Evolutionary conservation across 345 rosid species (phyloP).

Genomic region (Fremontodendron californicum): DNA sequence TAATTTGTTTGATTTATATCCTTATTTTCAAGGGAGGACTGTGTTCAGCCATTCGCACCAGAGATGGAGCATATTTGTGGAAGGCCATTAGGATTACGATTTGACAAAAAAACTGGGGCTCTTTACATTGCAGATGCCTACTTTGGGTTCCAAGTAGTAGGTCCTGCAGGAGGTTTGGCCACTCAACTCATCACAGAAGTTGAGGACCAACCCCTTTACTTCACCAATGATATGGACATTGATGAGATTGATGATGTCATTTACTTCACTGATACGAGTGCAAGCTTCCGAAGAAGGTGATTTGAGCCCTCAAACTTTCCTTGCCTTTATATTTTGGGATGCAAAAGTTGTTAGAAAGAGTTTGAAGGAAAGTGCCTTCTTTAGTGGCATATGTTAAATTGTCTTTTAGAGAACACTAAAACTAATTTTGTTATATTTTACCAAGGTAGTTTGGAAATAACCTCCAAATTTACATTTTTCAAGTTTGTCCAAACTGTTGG

Average conservation of each 20-base stretch:
- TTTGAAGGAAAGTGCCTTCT: background rate
- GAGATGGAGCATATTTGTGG: slow-evolving; percentile 73
- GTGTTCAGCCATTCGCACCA: slow-evolving; percentile 60
- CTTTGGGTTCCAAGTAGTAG: slow-evolving; percentile 59
- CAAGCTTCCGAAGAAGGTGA: slow-evolving; percentile 62
- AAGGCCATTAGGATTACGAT: slow-evolving; percentile 68
- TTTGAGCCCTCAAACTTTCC: background rate
- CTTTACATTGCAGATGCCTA: slow-evolving; percentile 82
- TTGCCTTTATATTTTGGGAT: background rate
- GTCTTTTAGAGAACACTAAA: background rate
- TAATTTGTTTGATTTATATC: slow-evolving; percentile 7
- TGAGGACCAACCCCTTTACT: slow-evolving; percentile 50
- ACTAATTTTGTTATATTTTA: background rate
- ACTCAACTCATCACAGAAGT: slow-evolving; percentile 45
- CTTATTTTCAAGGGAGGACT: slow-evolving; percentile 40
- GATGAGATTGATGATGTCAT: slow-evolving; percentile 51
- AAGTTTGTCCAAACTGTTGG: background rate
- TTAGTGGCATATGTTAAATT: background rate
- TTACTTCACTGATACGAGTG: slow-evolving; percentile 72
- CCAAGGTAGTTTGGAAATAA: background rate
- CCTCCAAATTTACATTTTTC: background rate
- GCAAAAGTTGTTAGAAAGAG: background rate
- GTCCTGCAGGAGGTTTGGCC: slow-evolving; percentile 67
- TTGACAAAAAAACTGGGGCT: slow-evolving; percentile 57
- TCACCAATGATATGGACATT: slow-evolving; percentile 73